phyloP scores from a whole-genome alignment of 805 yeast species.

The Metschnikowia koreensis region DNA sequence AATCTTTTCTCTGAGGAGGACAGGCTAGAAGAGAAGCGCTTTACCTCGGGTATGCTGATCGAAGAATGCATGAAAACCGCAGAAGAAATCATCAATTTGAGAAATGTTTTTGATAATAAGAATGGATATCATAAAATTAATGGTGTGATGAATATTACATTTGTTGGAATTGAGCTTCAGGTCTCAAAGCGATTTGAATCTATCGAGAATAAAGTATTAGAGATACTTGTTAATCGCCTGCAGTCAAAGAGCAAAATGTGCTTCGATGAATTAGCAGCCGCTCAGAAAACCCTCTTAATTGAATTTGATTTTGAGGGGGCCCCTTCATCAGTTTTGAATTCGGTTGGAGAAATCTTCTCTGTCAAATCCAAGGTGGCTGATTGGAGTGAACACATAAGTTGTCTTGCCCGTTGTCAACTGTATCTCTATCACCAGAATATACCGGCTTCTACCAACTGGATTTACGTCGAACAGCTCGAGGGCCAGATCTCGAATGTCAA shows the following conservation, averaged over 20 bases:
- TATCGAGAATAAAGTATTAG: background rate
- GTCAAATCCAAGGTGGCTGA: background rate
- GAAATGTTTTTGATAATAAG: slow-evolving; percentile 51
- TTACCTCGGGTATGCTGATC: slow-evolving; percentile 17
- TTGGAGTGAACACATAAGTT: slow-evolving; percentile 13
- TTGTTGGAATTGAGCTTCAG: slow-evolving; percentile 3
- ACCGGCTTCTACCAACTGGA: slow-evolving; percentile 53
- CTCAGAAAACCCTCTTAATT: slow-evolving; percentile 5
- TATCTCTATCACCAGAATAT: slow-evolving; percentile 44
- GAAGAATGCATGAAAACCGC: slow-evolving; percentile 49
- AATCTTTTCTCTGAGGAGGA: background rate
- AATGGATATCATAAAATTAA: slow-evolving; percentile 20
- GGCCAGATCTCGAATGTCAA: slow-evolving; percentile 43
- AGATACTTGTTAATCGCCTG: slow-evolving; percentile 5
- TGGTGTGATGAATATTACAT: slow-evolving; percentile 5
- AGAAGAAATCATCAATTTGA: slow-evolving; percentile 41
- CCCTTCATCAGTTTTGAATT: background rate
- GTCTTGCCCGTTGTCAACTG: slow-evolving; percentile 29
- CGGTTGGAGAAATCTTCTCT: slow-evolving; percentile 1
- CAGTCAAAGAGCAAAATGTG: background rate
- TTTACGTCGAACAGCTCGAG: slow-evolving; percentile 62
- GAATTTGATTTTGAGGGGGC: slow-evolving; percentile 1
- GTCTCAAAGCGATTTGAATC: slow-evolving; percentile 1
- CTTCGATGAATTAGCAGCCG: slow-evolving; percentile 5
- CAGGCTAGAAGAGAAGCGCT: slow-evolving; percentile 13